Base-by-base conservation (phyloP, 73 alveolate species). In the Stentor coeruleus region DNA sequence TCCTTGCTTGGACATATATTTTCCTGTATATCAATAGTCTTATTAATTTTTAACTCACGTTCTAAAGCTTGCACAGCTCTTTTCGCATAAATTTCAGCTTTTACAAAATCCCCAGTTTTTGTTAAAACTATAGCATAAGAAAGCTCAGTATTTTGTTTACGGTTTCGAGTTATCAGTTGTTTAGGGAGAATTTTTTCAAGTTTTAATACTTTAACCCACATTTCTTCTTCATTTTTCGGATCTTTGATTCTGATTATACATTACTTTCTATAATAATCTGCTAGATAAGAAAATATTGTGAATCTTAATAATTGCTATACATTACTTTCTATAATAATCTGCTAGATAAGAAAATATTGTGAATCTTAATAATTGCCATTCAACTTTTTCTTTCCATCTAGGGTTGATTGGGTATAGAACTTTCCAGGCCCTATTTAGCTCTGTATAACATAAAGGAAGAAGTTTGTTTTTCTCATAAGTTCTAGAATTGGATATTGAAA, bases 1-100 rank as follows among this genome's bases (percentile, higher is more conserved):
- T 20, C 35, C 35, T 37, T 36, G 1, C 59, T 20, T 1, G 72
- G 72, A 66, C 83, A 75, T 31, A 75, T 75, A 38, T 75, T 75
- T 31, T 75, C 77, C 66, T 75, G 36, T 28, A 75, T 35, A 36
- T 35, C 80, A 38, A 75, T 75, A n/a, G 83, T 26, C 2, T 75
- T 75, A 75, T 75, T 75, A 0, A 75, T 75, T 14, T 75, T 15
- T 37, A 75, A 38, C 83, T 75, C 74, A 26, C 83, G 26, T 75
- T 75, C 83, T 75, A 75, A 75, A 39, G 26, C 38, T 2, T 26
- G 74, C 14, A 75, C 38, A 35, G 83, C 83, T 38, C 83, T 28
- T 39, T 75, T n/a, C 20, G 74, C 66, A 75, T 75, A 40, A 20
- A 75, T 14, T n/a, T 39, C 72, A 39, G 83, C 83, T 40, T 75